Evolutionary conservation across 768 basidiomycete genomes (phyloP).

Genomic region (Serendipita vermifera): DNA sequence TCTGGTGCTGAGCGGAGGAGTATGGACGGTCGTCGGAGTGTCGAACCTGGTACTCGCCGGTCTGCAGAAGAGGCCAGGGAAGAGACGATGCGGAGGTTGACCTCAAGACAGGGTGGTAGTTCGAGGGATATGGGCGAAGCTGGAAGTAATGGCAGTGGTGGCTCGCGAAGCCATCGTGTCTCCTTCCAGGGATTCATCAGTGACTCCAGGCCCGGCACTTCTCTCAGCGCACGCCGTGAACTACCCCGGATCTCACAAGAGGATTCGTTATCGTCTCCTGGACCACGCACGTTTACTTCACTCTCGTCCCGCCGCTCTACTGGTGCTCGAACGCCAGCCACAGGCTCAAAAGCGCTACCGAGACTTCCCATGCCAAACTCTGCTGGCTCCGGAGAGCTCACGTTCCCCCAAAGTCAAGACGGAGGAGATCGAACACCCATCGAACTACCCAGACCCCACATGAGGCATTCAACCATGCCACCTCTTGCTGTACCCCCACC

Average conservation of each 20-base stretch:
- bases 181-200: too few relatives aligned
- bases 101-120: neutral
- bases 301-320: slow-evolving; percentile 5
- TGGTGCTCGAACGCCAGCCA: neutral
- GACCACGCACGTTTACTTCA: slow-evolving; percentile 4
- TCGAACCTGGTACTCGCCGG: neutral
- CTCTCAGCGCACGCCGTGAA: neutral
- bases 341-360: neutral
- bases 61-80: neutral
- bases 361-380: neutral
- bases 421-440: slow-evolving; percentile 2
- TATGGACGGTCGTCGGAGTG: neutral
- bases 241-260: neutral
- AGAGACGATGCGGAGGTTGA: neutral
- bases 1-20: neutral
- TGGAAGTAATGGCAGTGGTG: neutral
- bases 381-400: neutral
- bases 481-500: slow-evolving; percentile 2
- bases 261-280: neutral
- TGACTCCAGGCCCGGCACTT: neutral
- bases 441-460: neutral
- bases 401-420: neutral
- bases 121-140: neutral
- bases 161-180: neutral
- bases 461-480: slow-evolving; percentile 4